A percentile compares a stretch with the other conserved stretches of the same genome.
Evolutionary conservation across 306 rosid species (phyloP).

Genomic region (Herpetospermum pedunculosum): DNA sequence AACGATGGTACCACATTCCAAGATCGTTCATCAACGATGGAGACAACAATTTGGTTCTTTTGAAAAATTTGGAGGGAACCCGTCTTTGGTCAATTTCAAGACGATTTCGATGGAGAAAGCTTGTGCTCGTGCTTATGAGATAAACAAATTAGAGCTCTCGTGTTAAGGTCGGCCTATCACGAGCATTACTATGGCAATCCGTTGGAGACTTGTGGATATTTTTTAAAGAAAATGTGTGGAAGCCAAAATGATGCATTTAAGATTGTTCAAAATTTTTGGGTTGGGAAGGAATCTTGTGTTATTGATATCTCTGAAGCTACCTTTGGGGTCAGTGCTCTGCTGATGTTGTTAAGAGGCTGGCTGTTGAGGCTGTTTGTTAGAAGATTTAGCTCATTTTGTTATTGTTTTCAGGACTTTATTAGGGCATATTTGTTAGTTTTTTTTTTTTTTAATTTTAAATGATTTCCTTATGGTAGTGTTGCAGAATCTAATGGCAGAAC

Average conservation of each 20-base stretch:
- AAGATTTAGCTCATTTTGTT: neutral
- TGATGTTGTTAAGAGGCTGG: slow-evolving; percentile 22
- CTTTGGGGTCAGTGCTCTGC: slow-evolving; percentile 29
- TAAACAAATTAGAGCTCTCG: slow-evolving; percentile 21
- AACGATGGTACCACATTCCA: slow-evolving; percentile 49
- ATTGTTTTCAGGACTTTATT: neutral
- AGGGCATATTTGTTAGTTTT: neutral
- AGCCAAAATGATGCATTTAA: slow-evolving; percentile 10
- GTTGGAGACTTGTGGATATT: slow-evolving; percentile 32
- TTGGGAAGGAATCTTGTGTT: slow-evolving; percentile 33
- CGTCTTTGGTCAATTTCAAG: slow-evolving; percentile 25
- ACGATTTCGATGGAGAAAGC: slow-evolving; percentile 15
- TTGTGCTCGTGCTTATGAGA: slow-evolving; percentile 29
- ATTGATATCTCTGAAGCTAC: slow-evolving; percentile 24
- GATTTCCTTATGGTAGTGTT: too few relatives aligned
- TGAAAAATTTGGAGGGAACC: slow-evolving; percentile 45
- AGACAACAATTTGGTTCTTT: slow-evolving; percentile 32
- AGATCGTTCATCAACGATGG: slow-evolving; percentile 26
- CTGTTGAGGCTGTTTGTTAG: slow-evolving; percentile 39
- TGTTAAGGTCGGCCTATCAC: too few relatives aligned
- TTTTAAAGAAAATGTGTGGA: slow-evolving; percentile 26
- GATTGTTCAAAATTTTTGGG: slow-evolving; percentile 22
- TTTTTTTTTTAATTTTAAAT: neutral
- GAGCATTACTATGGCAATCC: too few relatives aligned
- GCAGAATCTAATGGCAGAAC: too few relatives aligned